Base-by-base conservation (phyloP, 768 basidiomycete genomes). In the Grammothele lineata region DNA sequence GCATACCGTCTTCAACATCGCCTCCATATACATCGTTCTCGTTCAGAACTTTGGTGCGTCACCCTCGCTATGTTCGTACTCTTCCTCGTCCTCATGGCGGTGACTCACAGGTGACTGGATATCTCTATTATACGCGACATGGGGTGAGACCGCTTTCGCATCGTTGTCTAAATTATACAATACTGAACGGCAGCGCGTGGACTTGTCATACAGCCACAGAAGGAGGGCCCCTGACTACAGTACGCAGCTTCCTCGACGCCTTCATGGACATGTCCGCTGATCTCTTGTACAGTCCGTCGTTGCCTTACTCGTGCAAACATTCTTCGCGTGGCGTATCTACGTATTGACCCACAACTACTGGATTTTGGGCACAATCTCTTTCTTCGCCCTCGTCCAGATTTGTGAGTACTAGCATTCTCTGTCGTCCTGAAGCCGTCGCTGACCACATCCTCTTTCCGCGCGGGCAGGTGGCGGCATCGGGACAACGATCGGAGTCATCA, bases 231-330 rank as follows among this genome's bases (percentile, higher is more conserved):
- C 8, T 30, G 4, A 34, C 14, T 15, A 37, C 22, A 5, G 15
- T 21, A 11, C 6, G 18, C n/a, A n/a, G n/a, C n/a, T 9, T 5
- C 35, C 14, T 30, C 8, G 27, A 17, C 12, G 17, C 5, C 25
- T 19, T 36, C 10, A 10, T 39, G 40, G 8, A 30, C 27, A 30
- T 14, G 27, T 30, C 27, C 27, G 14, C 23, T 42, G 22, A 30
- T 7, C 18, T 9, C 18, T 30, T 5, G 18, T 14, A 11, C 21
- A 63, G 62, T 60, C 54, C 9, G 56, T 62, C 19, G 61, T 62
- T 32, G 54, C 60, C 3, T 34, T 45, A 22, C 26, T 49, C 11
- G 50, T 47, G 26, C 50, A 51, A 27, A 8, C 26, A 8, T 47
- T 51, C 26, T 47, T 42, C 26, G 50, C 40, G 11, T 51, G 50